Base-by-base conservation (phyloP, 1,139 yeast genomes). In the Suhomyces yuchorum region DNA sequence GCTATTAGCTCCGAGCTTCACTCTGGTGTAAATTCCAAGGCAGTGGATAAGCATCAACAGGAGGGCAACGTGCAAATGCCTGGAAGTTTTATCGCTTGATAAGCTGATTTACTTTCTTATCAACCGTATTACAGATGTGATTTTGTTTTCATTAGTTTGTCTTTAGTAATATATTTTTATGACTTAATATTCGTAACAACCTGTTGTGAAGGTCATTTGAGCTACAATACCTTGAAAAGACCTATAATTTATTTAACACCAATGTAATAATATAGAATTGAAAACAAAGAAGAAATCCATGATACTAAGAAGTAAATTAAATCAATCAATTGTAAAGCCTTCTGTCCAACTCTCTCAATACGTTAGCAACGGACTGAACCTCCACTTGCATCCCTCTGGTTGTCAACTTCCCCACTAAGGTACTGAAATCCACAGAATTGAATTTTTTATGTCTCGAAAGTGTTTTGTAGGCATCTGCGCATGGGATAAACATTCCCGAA, bases 301-400 rank as follows among this genome's bases (percentile, higher is more conserved):
- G 15, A 22, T 19, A 15, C 14, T 7, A 12, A 34, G 24, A 18
- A 34, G 23, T 19, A 17, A 30, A 30, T 9, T 34, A 34, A 18
- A 14, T n/a, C 39, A n/a, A 6, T 24, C 26, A 78, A 59, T 76
- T 76, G 55, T 82, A 82, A 46, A 85, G 70, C 56, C 87, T 73
- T 58, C 89, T 75, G 63, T 89, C 96, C 56, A 89, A 73, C 60
- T 88, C 93, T 38, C 96, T 73, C 52, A 89, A 71, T 22, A 88
- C 91, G 56, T 85, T 86, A 23, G 93, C 96, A 30, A 89, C 95
- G 52, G 89, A 82, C 59, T 86, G 89, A 8, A 87, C 96, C 60
- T 89, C 96, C 37, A 89, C 96, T 59, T 86, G 90, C 87, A 87
- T 87, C 2, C 96, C 96, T 55, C 87, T 73, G 0, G 96, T 87